Evolutionary conservation across 2,329 filamentous ascomycete genomes (phyloP).

Genomic region (Hypoxylon sp.): DNA sequence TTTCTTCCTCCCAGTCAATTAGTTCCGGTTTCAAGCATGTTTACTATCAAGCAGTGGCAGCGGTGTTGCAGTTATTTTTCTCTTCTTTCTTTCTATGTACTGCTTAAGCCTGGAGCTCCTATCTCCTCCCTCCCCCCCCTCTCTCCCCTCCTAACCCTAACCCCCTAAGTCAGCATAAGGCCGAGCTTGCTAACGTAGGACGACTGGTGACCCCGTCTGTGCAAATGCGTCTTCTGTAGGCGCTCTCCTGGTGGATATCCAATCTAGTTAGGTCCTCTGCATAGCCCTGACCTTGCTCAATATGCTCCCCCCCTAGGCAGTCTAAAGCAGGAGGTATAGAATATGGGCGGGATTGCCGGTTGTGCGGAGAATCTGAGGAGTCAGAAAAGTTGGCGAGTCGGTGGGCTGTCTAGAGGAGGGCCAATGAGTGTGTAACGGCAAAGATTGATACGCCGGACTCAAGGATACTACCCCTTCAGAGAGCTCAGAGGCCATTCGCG

Average conservation of each 20-base stretch:
- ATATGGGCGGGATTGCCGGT: constrained; percentile 30
- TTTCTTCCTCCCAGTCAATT: not conserved
- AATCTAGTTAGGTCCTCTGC: constrained; percentile 28
- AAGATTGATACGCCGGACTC: constrained; percentile 32
- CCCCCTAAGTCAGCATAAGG: constrained; percentile 17
- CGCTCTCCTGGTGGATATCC: constrained; percentile 14
- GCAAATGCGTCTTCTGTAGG: constrained; percentile 12
- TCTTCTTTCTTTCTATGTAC: no score
- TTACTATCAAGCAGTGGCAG: not conserved
- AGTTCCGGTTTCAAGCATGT: constrained; percentile 12
- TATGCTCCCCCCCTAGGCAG: constrained; percentile 14
- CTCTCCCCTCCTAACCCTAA: no score
- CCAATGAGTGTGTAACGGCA: constrained; percentile 29
- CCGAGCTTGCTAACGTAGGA: constrained; percentile 12
- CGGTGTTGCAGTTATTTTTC: constrained; percentile 11
- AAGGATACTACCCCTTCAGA: constrained; percentile 35
- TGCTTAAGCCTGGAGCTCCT: constrained; percentile 13
- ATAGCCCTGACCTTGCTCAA: constrained; percentile 17
- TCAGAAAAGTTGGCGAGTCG: constrained; percentile 32
- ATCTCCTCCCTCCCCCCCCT: not conserved
- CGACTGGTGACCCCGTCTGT: constrained; percentile 14
- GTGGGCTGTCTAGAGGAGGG: constrained; percentile 26
- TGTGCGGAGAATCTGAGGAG: constrained; percentile 33
- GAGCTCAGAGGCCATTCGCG: constrained; percentile 28
- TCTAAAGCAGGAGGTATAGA: constrained; percentile 9